Evolutionary conservation across 345 rosid species (phyloP), one percentile per base, ranked within the genome.

Genomic region (Noccaea bulbosa): DNA sequence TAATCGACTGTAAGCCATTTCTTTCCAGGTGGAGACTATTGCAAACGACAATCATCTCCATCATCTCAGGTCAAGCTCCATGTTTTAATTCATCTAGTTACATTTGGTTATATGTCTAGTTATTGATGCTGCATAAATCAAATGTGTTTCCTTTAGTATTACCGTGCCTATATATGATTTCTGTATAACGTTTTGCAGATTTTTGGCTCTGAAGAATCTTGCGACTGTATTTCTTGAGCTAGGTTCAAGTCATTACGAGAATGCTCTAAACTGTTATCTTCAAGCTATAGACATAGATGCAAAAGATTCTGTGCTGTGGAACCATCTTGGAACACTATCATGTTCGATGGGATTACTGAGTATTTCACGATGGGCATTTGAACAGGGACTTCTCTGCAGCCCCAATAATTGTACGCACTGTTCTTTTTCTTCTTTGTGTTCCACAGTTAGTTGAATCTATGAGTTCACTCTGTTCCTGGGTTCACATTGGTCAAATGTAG

Each of bases 311-410:
- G 99, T 94, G 71, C 76, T 94, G 74, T 94, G 99, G 99, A 94
- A 91, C 79, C 95, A 94, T 86, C 80, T 94, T 24, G 99, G 99
- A 76, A 89, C 97, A 38, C 83, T 91, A 37, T 88, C 99, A n/a
- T 91, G 99, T 78, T 89, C 97, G 22, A 91, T 94, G 95, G 97
- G 96, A 59, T 67, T 81, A 66, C 78, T 91, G 72, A 91, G 96
- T 79, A 84, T 86, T 74, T 89, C 95, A 27, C 95, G 96, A 40
- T 94, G 96, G 99, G 99, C 99, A 45, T 94, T 94, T 79, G 99
- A 94, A 83, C 99, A 94, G 72, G 99, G 99, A 74, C 95, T 94
- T 78, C 57, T 91, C 45, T 91, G 99, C 81, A 94, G 99, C 81
- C 99, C 99, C 50, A 94, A 86, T 81, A 94, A 94, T 49, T 91